Percentiles rank a stretch among this genome's conserved stretches.
phyloP scores from a whole-genome alignment of 1,284 basidiomycete genomes.

The Taiwanofungus camphoratus region DNA sequence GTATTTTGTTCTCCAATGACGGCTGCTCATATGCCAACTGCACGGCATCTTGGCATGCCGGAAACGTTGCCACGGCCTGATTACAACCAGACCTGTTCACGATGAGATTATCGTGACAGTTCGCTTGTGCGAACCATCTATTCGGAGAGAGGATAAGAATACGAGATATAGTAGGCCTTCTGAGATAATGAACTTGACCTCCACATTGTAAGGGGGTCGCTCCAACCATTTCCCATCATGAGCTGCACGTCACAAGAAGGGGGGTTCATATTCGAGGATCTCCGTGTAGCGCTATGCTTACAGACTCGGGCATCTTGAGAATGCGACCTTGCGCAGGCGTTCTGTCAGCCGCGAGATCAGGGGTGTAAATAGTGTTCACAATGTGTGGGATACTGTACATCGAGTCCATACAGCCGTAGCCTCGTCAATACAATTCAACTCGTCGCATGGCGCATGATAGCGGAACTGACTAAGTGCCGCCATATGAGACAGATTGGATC shows the following conservation, averaged over 20 bases:
- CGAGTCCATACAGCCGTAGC: not conserved
- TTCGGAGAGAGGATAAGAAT: too few species aligned
- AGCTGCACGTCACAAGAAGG: not conserved
- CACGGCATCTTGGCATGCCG: not conserved
- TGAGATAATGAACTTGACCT: not conserved
- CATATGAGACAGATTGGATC: constrained; percentile 5
- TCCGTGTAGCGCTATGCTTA: not conserved
- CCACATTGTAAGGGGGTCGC: not conserved
- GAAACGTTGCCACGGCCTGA: not conserved
- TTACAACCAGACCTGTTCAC: constrained; percentile 4
- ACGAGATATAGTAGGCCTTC: not conserved
- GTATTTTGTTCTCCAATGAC: not conserved
- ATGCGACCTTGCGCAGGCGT: not conserved
- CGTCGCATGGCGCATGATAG: not conserved
- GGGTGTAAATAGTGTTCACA: constrained; percentile 2
- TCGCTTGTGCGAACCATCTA: constrained; percentile 2
- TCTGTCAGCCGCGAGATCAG: not conserved
- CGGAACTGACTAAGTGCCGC: constrained; percentile 2
- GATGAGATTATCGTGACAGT: constrained; percentile 4
- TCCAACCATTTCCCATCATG: constrained; percentile 7
- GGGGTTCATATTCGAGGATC: too few species aligned
- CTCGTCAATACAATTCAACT: not conserved
- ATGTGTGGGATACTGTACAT: constrained; percentile 1
- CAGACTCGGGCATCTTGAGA: constrained; percentile 4
- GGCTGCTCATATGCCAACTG: constrained; percentile 5